Conservation (phyloP, 2,329 filamentous ascomycete genomes). For the Pestalotiopsis sp. region DNA sequence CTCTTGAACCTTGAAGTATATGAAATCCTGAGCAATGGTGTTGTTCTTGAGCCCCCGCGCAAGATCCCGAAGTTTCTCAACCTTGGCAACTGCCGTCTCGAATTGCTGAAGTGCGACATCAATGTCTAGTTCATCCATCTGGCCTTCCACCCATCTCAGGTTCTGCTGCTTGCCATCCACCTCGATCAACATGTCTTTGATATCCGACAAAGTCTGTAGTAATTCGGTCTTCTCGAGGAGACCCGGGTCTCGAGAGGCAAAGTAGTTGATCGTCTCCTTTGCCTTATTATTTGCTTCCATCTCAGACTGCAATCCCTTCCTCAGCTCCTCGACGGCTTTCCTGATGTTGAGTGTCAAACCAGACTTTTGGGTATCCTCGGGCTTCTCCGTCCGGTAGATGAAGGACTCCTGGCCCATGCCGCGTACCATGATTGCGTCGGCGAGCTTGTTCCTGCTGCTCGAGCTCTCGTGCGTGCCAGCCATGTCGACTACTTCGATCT, state of each 20-base stretch:
- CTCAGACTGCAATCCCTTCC: conserved; percentile 81
- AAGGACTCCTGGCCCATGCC: conserved; percentile 86
- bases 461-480: conserved; percentile 64
- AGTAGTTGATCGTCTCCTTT: conserved; percentile 82
- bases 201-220: conserved; percentile 74
- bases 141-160: conserved; percentile 89
- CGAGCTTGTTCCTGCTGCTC: conserved; percentile 61
- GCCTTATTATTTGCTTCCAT: conserved; percentile 84
- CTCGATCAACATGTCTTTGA: conserved; percentile 89
- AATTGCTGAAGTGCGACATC: conserved; percentile 90
- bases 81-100: conserved; percentile 77
- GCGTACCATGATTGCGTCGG: conserved; percentile 87
- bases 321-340: conserved; percentile 88
- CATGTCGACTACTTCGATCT: conserved; percentile 91
- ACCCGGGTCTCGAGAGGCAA: conserved; percentile 75
- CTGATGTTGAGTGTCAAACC: conserved; percentile 84
- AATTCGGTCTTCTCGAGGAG: conserved; percentile 78
- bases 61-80: conserved; percentile 82
- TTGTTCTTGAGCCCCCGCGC: conserved; percentile 83
- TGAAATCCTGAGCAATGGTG: conserved; percentile 83
- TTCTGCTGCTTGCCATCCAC: conserved; percentile 97
- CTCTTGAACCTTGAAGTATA: conserved; percentile 87
- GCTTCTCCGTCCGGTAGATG: conserved; percentile 88
- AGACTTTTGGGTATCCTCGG: conserved; percentile 75
- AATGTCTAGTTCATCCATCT: conserved; percentile 95